Evolutionary conservation across 768 basidiomycete species (phyloP), one percentile per base, ranked within the genome.

Genomic region (Rhizopogon salebrosus): DNA sequence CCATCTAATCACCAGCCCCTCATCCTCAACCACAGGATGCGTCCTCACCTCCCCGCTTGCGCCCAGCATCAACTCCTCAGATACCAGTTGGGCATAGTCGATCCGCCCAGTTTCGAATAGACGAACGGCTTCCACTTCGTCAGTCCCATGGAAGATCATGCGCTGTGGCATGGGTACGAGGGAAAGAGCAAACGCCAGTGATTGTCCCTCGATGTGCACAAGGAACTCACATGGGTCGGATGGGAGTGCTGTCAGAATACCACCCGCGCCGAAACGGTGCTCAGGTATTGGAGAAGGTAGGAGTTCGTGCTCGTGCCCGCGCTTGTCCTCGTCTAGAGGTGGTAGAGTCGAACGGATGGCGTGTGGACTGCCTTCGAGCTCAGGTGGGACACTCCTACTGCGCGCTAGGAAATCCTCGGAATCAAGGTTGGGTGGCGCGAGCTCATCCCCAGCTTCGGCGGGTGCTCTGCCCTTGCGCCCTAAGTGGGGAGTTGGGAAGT

Each of bases 1-100:
- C 84, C 90, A 95, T 54, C 80, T 76, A 48, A 95, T 79, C 3
- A 92, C 87, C 35, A 95, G 75, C 26, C 78, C 69, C 7, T 82
- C 78, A 60, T 87, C 79, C 34, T 75, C 69, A 4, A 87, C 79
- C 24, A 92, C 65, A 6, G 65, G 64, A 20, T 20, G 38, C n/a
- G 11, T 23, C 31, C 14, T 46, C n/a, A 34, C 45, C 2, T 46
- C 45, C 22, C 31, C 45, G 5, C 36, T 18, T 3, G 36, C 36
- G n/a, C 36, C 36, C 3, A 46, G 14, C 8, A 46, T 22, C 31
- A 34, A 20, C 13, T 80, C 81, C 51, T 92, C 83, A 27, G 80
- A 75, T 48, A 95, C 65, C 53, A 97, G 86, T 29, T 67, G 72
- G 18, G 76, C 64, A 60, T 85, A 90, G 29, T 83, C 77, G 24